Percentiles rank a stretch among this genome's conserved stretches.
phyloP scores from a whole-genome alignment of 2,329 filamentous ascomycete genomes.

The Ophiostoma sp. region DNA sequence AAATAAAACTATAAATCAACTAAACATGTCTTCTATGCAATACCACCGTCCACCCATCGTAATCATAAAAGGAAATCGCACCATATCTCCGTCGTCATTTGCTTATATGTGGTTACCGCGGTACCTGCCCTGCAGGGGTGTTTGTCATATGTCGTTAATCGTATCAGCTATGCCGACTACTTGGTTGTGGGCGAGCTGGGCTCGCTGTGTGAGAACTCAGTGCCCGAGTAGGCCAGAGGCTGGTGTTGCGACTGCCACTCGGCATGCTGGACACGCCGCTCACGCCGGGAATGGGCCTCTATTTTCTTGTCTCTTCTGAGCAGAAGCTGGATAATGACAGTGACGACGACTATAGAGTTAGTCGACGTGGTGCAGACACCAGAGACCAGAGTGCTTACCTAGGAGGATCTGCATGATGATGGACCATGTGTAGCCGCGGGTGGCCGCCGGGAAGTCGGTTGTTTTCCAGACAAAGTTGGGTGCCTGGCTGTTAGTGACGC shows the following conservation, averaged over 20 bases:
- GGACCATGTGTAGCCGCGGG: slow-evolving; percentile 36
- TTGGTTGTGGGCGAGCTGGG: background rate
- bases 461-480: slow-evolving; percentile 42
- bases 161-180: background rate
- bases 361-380: background rate
- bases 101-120: background rate
- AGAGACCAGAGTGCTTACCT: background rate
- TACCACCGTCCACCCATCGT: background rate
- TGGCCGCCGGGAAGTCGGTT: slow-evolving; percentile 36
- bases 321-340: slow-evolving; percentile 31
- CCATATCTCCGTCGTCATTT: background rate
- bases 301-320: slow-evolving; percentile 29
- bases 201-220: background rate
- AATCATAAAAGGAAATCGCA: background rate
- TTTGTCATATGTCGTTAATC: background rate
- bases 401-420: slow-evolving; percentile 34
- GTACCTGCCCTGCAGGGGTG: background rate
- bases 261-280: background rate
- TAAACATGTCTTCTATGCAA: no score
- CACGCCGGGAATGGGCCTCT: background rate
- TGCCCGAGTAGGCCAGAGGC: background rate
- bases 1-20: no score
- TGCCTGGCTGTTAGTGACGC: slow-evolving; percentile 11
- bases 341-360: slow-evolving; percentile 27
- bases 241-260: background rate